Evolutionary conservation across 768 basidiomycete species (phyloP).

Genomic region (Naematelia encephala): DNA sequence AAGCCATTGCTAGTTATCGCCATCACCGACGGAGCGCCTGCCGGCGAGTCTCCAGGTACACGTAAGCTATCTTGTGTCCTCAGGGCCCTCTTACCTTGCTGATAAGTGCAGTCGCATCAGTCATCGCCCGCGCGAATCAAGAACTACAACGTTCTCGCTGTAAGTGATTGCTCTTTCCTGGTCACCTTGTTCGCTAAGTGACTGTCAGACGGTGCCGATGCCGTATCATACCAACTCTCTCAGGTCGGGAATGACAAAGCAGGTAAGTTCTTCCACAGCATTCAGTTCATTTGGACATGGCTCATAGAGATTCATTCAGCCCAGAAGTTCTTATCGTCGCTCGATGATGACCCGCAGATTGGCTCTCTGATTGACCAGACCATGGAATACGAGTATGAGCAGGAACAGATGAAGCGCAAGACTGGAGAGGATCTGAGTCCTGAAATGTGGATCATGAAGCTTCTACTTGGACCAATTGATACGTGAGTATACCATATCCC

Average conservation of each 20-base stretch:
- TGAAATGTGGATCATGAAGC: slow-evolving; percentile 51
- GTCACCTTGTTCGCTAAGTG: slow-evolving; percentile 7
- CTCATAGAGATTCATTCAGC: slow-evolving; percentile 20
- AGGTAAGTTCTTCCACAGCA: slow-evolving; percentile 19
- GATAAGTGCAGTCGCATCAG: slow-evolving; percentile 34
- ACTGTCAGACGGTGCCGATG: slow-evolving; percentile 42
- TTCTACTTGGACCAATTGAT: slow-evolving; percentile 42
- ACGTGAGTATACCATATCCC: slow-evolving; percentile 12
- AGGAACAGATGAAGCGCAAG: slow-evolving; percentile 43
- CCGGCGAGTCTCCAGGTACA: not conserved
- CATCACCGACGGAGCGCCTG: slow-evolving; percentile 33
- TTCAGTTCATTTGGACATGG: slow-evolving; percentile 12
- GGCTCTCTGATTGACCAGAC: slow-evolving; percentile 50
- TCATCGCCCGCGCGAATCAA: slow-evolving; percentile 45
- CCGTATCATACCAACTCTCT: slow-evolving; percentile 46
- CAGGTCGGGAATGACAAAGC: slow-evolving; percentile 49
- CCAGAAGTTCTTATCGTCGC: slow-evolving; percentile 36
- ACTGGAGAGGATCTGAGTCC: slow-evolving; percentile 42
- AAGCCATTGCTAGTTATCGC: slow-evolving; percentile 53
- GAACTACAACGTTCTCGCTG: slow-evolving; percentile 44
- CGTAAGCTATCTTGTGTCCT: not conserved
- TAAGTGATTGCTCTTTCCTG: slow-evolving; percentile 8
- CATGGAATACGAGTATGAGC: slow-evolving; percentile 41
- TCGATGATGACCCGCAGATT: slow-evolving; percentile 50
- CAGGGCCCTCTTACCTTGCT: not conserved